phyloP scores from a whole-genome alignment of 140 eudicot genomes.

The Senecio squalidus region DNA sequence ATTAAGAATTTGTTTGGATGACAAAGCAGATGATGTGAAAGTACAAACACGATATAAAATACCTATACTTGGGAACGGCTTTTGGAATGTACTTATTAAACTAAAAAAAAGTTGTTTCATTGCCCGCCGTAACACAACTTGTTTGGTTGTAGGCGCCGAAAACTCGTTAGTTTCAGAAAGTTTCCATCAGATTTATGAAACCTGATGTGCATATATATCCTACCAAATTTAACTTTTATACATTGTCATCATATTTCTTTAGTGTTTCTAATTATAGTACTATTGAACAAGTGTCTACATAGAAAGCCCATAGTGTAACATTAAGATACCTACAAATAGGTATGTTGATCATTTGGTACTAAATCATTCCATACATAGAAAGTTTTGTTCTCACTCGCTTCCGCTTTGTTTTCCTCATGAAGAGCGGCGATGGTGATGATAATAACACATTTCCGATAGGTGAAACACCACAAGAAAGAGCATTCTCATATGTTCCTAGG shows the following conservation, averaged over 20 bases:
- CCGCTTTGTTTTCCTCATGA: conserved; percentile 15
- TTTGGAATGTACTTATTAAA: not conserved
- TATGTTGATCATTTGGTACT: not conserved
- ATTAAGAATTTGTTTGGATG: no score
- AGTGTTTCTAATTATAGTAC: conserved; percentile 12
- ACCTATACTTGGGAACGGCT: conserved; percentile 1
- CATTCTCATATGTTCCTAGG: conserved; percentile 36
- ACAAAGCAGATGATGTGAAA: no score
- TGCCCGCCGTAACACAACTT: conserved; percentile 8
- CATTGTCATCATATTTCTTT: conserved; percentile 1
- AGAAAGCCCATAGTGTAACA: not conserved
- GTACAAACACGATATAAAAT: not conserved
- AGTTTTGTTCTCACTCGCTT: not conserved
- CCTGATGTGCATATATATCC: not conserved
- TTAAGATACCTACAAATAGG: conserved; percentile 22
- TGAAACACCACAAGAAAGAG: conserved; percentile 57
- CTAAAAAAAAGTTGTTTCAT: not conserved
- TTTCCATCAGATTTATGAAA: not conserved
- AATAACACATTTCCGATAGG: conserved; percentile 37
- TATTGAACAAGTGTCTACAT: not conserved
- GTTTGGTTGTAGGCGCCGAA: conserved; percentile 17
- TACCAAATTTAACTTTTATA: conserved; percentile 4
- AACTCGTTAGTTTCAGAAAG: not conserved
- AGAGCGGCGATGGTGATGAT: conserved; percentile 11
- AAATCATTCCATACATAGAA: conserved; percentile 6